Evolutionary conservation across 352 stramenopile genomes (phyloP), one percentile per base, ranked within the genome.

Genomic region (Pythium oligandrum): DNA sequence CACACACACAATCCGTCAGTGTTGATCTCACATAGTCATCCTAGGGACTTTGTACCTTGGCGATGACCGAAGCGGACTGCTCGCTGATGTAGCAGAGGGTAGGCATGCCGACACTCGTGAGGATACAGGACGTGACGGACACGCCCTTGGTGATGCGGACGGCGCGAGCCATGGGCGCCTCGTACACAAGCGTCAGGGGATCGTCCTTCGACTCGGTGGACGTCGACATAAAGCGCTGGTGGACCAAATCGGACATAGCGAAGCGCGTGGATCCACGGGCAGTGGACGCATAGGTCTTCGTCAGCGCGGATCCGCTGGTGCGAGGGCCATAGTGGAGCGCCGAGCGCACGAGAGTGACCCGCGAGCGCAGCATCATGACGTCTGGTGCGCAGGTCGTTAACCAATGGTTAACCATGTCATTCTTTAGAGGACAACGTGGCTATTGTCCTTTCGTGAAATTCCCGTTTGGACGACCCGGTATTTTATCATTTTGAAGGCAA

Each of bases 61-160:
- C 83, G 45, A 91, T 56, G 36, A 82, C 63, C 9, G 83, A 94
- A 26, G 79, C 53, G 40, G 85, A 85, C 53, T 87, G 76, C 54
- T 83, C 63, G 59, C 78, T 91, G 30, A 91, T 48, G n/a, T 81
- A 49, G 53, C 79, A 91, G 17, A 90, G 63, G 40, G 79, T 69
- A 7, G 83, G 83, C 83, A 94, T 94, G 9, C 83, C 83, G 33
- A 90, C 61, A 6, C 73, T 82, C 57, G 83, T 94, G 63, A 94
- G 73, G 31, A 75, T 68, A 59, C 83, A 94, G 31, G 81, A 92
- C 7, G 81, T 94, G 26, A 94, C 59, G 4, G 83, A 94, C 39
- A 94, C 79, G n/a, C 75, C 79, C 65, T 94, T 94, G 81, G 92
- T 94, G 34, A 92, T 68, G 8, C 79, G 82, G 45, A 94, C 83